Percentiles rank a stretch among this genome's conserved stretches.
Evolutionary conservation across 2,329 filamentous ascomycete genomes (phyloP).

Genomic region (Immersiporthe knoxdaviesiana): DNA sequence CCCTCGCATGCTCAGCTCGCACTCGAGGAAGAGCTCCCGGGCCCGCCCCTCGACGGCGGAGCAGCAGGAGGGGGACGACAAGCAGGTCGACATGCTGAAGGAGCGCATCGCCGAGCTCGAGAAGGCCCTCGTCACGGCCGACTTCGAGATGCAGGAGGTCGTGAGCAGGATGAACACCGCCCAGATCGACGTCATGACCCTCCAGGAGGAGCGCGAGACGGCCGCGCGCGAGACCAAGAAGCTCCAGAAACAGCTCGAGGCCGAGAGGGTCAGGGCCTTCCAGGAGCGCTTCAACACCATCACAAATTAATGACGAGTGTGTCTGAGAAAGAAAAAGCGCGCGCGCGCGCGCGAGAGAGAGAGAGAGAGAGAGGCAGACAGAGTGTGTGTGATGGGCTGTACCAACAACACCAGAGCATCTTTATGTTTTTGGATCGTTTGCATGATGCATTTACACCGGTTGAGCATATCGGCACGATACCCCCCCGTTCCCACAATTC

Average conservation of each 20-base stretch:
- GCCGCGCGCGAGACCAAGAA: conserved; percentile 71
- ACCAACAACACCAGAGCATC: background rate
- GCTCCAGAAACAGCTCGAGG: conserved; percentile 68
- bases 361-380: too few relatives aligned
- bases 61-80: conserved; percentile 73
- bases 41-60: conserved; percentile 54
- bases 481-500: background rate
- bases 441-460: conserved; percentile 30
- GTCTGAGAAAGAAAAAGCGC: too few relatives aligned
- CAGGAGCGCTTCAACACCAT: conserved; percentile 45
- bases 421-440: conserved; percentile 9
- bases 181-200: conserved; percentile 79
- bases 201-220: conserved; percentile 76
- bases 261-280: conserved; percentile 63
- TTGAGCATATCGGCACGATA: conserved; percentile 17
- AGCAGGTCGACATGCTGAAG: conserved; percentile 75
- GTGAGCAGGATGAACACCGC: conserved; percentile 80
- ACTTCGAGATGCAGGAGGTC: conserved; percentile 82
- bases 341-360: too few relatives aligned
- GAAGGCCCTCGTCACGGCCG: conserved; percentile 73
- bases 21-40: conserved; percentile 26
- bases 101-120: conserved; percentile 83
- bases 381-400: background rate
- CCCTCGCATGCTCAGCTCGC: conserved; percentile 29
- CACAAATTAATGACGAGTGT: conserved; percentile 22